A percentile compares a stretch with the other conserved stretches of the same genome.
phyloP scores from a whole-genome alignment of 495 filamentous ascomycete species.

The Xylaria acuta region DNA sequence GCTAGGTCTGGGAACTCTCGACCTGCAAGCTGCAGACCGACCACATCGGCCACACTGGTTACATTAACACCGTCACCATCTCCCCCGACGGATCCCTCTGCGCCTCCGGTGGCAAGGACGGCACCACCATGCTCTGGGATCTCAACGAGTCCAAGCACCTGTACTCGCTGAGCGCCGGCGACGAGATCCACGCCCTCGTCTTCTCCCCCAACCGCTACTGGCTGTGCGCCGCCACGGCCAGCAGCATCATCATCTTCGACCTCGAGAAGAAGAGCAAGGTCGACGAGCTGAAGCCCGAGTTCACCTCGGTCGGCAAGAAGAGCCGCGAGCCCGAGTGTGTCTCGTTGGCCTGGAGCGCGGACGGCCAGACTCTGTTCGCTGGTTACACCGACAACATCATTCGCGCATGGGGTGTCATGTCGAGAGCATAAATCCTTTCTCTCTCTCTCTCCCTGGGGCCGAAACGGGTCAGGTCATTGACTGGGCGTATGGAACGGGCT shows the following conservation, averaged over 20 bases:
- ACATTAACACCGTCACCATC: conserved; percentile 99
- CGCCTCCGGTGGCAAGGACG: conserved; percentile 99
- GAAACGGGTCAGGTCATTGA: conserved; percentile 40
- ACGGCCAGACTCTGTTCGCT: conserved; percentile 98
- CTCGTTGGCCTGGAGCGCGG: conserved; percentile 93
- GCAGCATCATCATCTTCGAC: conserved; percentile 99
- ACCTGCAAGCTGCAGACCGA: conserved; percentile 99
- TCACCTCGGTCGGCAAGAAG: conserved; percentile 97
- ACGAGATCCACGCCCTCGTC: conserved; percentile 99
- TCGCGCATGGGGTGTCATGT: conserved; percentile 99
- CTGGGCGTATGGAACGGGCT: conserved; percentile 44
- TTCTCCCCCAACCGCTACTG: conserved; percentile 99
- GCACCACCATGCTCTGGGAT: conserved; percentile 99
- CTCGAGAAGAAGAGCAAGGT: conserved; percentile 99
- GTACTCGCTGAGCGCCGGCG: conserved; percentile 98
- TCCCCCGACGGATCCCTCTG: conserved; percentile 99
- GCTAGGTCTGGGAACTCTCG: conserved; percentile 97
- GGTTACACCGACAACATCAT: conserved; percentile 99
- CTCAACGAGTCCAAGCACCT: conserved; percentile 99
- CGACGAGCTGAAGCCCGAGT: conserved; percentile 99
- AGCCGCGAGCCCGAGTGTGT: conserved; percentile 98
- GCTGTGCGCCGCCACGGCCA: conserved; percentile 96
- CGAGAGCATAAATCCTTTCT: conserved; percentile 56
- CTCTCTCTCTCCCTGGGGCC: conserved; percentile 30
- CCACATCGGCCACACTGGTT: conserved; percentile 99